Evolutionary conservation across 1,139 yeast genomes (phyloP).

Genomic region (Geotrichum candidum): DNA sequence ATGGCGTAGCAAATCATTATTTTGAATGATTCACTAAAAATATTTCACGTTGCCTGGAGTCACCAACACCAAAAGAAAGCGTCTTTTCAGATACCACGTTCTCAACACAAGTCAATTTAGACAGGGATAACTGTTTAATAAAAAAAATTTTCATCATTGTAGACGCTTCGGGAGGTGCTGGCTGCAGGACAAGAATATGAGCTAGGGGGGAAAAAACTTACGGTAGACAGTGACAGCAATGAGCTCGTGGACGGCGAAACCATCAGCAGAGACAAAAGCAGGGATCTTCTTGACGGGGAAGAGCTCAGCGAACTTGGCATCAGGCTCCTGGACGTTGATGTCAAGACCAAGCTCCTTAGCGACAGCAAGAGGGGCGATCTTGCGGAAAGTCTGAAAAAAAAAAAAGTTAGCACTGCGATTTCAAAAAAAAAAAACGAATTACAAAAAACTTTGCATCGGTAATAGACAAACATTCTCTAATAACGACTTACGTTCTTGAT

Average conservation of each 20-base stretch:
- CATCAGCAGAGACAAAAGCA: constrained; percentile 73
- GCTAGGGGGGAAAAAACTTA: constrained; percentile 22
- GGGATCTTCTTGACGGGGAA: constrained; percentile 78
- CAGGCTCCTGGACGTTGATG: constrained; percentile 48
- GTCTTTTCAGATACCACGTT: constrained; percentile 7
- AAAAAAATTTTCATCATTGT: constrained; percentile 5
- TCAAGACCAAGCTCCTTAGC: constrained; percentile 71
- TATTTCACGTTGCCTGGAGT: neutral
- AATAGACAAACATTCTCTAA: neutral
- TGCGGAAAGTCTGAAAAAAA: constrained; percentile 12
- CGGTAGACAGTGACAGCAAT: constrained; percentile 58
- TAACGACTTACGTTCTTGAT: constrained; percentile 21
- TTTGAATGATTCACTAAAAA: neutral
- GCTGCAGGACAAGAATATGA: neutral
- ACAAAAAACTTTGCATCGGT: too few species aligned
- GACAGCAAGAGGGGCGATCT: constrained; percentile 41
- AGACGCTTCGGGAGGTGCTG: constrained; percentile 11
- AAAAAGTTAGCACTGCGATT: neutral
- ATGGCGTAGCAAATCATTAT: neutral
- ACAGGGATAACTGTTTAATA: constrained; percentile 13
- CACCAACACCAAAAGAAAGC: neutral
- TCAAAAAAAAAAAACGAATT: neutral
- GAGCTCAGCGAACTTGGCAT: constrained; percentile 42
- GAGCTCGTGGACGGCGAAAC: constrained; percentile 70
- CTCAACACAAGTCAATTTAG: constrained; percentile 12